Evolutionary conservation across 2,329 filamentous ascomycete genomes (phyloP), one percentile per base, ranked within the genome.

Genomic region (Knoxdaviesia capensis): DNA sequence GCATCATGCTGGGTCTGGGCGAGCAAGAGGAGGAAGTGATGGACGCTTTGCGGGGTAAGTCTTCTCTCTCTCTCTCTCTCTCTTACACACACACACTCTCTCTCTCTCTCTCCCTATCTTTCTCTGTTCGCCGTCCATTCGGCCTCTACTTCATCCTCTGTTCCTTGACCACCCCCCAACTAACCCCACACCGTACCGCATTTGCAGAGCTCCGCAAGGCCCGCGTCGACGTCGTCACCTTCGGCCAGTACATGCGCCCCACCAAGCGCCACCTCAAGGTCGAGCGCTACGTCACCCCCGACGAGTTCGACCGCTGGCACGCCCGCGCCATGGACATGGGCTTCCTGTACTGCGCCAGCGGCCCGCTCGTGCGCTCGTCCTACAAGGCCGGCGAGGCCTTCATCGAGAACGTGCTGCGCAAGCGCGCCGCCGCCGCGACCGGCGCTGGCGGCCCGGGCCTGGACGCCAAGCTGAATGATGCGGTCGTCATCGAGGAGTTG

Each of bases 231-330:
- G 85, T 98, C 8, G 86, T 98, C 44, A 98, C 90, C 0, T 98
- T 98, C 51, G 90, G 90, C n/a, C 90, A 98, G 65, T 98, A 98
- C 66, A 98, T 98, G 90, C 83, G 88, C 7, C 90, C 90, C 2
- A 98, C 90, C 5, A 98, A 96, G 68, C 75, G 88, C 38, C 90
- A 98, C 59, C 88, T 98, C 74, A 80, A 93, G 59, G 90, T 98
- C 32, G 81, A 93, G 54, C 85, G 88, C 58, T 98, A 98, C 57
- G 74, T 98, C 39, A 88, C 86, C 0, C 90, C 90, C 1, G 83
- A 81, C 47, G 77, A 79, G 47, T 98, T 98, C 55, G 88, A 96
- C 55, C 65, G 81, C 53, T 98, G 90, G 90, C 74, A 82, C 46
- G 74, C 85, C 62, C 75, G 86, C 41, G 88, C 90, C 35, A 68